A percentile compares a stretch with the other conserved stretches of the same genome.
These are phyloP conservation scores for Colletotrichum plurivorum DNA, from an alignment of 2,329 filamentous ascomycete species.

Conservation along the genomic window DNA sequence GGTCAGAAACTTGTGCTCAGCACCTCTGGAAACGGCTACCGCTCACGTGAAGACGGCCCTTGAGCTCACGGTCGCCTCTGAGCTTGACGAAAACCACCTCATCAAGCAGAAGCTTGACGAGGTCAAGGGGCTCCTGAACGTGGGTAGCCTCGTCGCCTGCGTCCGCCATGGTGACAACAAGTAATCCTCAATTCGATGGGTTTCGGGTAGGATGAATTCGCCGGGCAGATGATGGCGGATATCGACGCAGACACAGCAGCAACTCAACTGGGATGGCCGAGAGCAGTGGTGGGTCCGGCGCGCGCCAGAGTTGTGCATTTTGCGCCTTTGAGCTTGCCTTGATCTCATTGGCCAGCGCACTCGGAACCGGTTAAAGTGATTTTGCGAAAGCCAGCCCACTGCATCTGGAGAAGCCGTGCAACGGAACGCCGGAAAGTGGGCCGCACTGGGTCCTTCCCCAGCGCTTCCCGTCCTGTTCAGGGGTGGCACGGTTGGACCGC, in stretches of 20 bases:
- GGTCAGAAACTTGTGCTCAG: constrained; percentile 25
- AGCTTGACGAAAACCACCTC: constrained; percentile 98
- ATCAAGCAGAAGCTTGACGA: constrained; percentile 94
- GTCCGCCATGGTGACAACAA: constrained; percentile 79
- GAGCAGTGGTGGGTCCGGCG: constrained; percentile 30
- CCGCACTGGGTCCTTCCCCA: constrained; percentile 37
- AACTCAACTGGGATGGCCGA: constrained; percentile 34
- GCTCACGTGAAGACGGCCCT: constrained; percentile 92
- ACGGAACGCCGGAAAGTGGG: constrained; percentile 38
- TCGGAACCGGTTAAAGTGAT: constrained; percentile 20
- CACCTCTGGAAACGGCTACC: constrained; percentile 34
- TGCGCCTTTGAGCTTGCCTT: background rate
- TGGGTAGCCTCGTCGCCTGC: constrained; percentile 79
- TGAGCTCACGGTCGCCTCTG: constrained; percentile 93
- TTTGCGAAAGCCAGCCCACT: constrained; percentile 26
- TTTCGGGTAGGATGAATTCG: background rate
- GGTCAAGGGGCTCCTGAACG: constrained; percentile 92
- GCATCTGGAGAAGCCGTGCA: constrained; percentile 1
- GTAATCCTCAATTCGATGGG: constrained; percentile 5
- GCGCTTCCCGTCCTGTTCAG: constrained; percentile 33
- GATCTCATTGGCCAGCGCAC: background rate
- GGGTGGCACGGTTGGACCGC: constrained; percentile 32
- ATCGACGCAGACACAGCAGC: constrained; percentile 23
- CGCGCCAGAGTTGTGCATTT: constrained; percentile 34
- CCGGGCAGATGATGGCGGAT: background rate